Base-by-base conservation (phyloP, 2,329 filamentous ascomycete genomes). In the Microcyclosporella mali region DNA sequence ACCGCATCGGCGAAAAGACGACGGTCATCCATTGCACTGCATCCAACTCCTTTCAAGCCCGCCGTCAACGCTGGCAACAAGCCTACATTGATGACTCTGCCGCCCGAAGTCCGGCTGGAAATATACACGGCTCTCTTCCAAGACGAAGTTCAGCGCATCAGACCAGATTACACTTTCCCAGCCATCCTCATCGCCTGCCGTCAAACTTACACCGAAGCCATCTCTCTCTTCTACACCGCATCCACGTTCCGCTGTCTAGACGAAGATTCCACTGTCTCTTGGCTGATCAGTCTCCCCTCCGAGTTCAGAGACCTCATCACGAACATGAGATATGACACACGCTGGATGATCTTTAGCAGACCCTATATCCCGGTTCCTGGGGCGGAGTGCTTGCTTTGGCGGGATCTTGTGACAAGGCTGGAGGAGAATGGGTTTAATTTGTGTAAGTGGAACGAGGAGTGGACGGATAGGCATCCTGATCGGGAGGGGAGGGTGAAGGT, bases 181-280 rank as follows among this genome's bases (percentile, higher is more conserved):
- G 37, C 35, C 11, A 33, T 53, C 18, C 35, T 53, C 8, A 43
- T 33, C 17, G 43, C 43, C 3, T 45, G 41, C 33, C 42, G 41
- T 2, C 41, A 49, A 36, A 45, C 47, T 19, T 41, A 43, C 30
- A 14, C 16, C n/a, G 51, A 53, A 46, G 16, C 27, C 27, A 29
- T 29, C n/a, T 2, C 3, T 8, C n/a, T 39, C 11, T 39, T 39
- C 27, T 39, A 39, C 27, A 21, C 32, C 10, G 14, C 32, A 6
- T 44, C 37, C 17, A 29, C 34, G 3, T 53, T 53, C 35, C 49
- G 51, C 12, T 53, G 51, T 19, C 31, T 53, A 10, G 48, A 53
- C 27, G 51, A 53, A 31, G 37, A 30, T 29, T 38, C 34, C 11
- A 35, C 51, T 2, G 25, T 51, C 2, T 39, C 32, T 3, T 53